Conservation (phyloP, 495 filamentous ascomycete genomes). For the Aspergillus coremiiformis region DNA sequence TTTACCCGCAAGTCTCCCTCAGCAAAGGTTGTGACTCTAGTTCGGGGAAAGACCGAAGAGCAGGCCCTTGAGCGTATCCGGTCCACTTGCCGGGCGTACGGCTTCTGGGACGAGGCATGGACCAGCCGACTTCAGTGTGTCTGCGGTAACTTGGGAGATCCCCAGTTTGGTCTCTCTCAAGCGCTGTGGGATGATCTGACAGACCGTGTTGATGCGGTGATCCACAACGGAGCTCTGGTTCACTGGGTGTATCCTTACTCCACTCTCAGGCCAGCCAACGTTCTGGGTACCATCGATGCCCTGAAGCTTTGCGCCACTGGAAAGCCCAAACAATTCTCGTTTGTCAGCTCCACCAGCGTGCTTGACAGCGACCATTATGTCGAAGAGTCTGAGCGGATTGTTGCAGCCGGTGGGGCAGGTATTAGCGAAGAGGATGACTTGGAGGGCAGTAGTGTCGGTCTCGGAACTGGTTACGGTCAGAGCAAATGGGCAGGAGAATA, state of each 20-base stretch:
- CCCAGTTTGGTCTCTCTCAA: conserved; percentile 61
- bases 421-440: conserved; percentile 61
- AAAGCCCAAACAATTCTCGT: conserved; percentile 72
- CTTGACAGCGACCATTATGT: conserved; percentile 80
- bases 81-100: conserved; percentile 51
- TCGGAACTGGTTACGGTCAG: conserved; percentile 86
- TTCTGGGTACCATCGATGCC: conserved; percentile 69
- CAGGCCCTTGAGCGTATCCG: conserved; percentile 45
- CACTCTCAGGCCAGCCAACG: conserved; percentile 69
- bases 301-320: conserved; percentile 68
- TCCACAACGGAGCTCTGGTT: conserved; percentile 86
- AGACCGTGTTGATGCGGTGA: conserved; percentile 63
- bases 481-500: conserved; percentile 81
- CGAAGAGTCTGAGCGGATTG: conserved; percentile 55
- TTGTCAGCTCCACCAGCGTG: conserved; percentile 79
- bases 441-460: conserved; percentile 53
- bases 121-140: conserved; percentile 52
- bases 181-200: conserved; percentile 55
- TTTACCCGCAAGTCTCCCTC: conserved; percentile 50
- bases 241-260: conserved; percentile 84
- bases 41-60: conserved; percentile 55
- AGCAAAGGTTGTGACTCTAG: conserved; percentile 66
- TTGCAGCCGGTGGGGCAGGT: conserved; percentile 42
- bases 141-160: conserved; percentile 63
- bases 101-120: conserved; percentile 75